These are phyloP conservation scores for Diplodia mutila DNA, from an alignment of 2,329 filamentous ascomycete species.

Conservation along the genomic window DNA sequence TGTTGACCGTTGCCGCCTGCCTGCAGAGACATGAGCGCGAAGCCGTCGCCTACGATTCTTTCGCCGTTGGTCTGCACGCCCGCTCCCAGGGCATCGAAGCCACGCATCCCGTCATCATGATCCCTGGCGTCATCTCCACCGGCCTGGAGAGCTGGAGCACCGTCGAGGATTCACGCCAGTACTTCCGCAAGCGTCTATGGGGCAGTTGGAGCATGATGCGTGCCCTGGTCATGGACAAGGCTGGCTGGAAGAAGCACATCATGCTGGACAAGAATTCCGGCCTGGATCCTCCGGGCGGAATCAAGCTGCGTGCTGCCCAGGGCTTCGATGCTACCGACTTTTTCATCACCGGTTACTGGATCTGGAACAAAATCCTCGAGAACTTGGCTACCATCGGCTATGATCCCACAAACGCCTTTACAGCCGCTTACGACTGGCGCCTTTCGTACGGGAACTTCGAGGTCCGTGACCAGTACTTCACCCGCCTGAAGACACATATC, in stretches of 20 bases:
- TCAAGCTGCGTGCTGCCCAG: constrained; percentile 91
- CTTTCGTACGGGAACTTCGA: constrained; percentile 90
- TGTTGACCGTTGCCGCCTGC: neutral
- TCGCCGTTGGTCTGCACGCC: constrained; percentile 84
- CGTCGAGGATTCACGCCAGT: constrained; percentile 73
- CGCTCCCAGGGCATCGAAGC: constrained; percentile 78
- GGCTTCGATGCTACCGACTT: constrained; percentile 98
- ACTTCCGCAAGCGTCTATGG: constrained; percentile 94
- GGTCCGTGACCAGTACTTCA: constrained; percentile 90
- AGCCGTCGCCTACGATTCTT: constrained; percentile 88
- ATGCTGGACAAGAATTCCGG: constrained; percentile 95
- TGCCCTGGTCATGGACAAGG: constrained; percentile 88
- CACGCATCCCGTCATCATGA: constrained; percentile 91
- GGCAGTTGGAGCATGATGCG: constrained; percentile 99
- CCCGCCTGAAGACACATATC: constrained; percentile 84
- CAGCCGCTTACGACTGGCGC: constrained; percentile 85
- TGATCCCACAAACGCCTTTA: constrained; percentile 77
- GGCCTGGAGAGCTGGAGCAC: constrained; percentile 97
- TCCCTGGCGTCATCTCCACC: constrained; percentile 96
- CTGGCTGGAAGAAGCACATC: constrained; percentile 92
- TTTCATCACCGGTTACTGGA: constrained; percentile 90
- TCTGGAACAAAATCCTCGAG: constrained; percentile 98
- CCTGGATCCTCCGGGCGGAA: constrained; percentile 76
- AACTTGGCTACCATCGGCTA: constrained; percentile 96
- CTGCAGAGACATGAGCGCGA: constrained; percentile 81